Evolutionary conservation across 2,329 filamentous ascomycete species (phyloP), one percentile per base, ranked within the genome.

Genomic region (Diaporthe batatas): DNA sequence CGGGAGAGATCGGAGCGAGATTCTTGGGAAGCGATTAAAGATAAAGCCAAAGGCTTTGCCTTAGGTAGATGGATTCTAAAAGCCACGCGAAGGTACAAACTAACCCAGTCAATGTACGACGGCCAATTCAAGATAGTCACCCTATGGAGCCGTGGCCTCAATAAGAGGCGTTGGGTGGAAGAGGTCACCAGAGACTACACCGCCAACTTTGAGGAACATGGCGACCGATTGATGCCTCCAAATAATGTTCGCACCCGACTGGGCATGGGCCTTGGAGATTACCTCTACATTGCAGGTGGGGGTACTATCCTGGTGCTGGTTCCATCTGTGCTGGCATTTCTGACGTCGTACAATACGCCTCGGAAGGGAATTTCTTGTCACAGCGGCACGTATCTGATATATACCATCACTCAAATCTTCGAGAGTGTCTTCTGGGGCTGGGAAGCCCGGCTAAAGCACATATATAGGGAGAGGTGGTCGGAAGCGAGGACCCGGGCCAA

Each of bases 261-360:
- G 42, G 23, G 21, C 23, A 51, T 69, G 34, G 39, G 49, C 6
- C 8, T 54, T 8, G 49, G 65, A n/a, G 71, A 72, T 21, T 18
- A 47, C 16, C 6, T 57, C 23, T 36, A 64, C 8, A 58, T 58
- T 21, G 11, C 54, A 21, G 21, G 29, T 32, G 71, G 47, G 29
- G 55, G 64, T 42, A 25, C 34, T 18, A 29, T 72, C 10, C 55
- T 72, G 23, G 23, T 72, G 8, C 32, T 72, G 21, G 4, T 39
- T 23, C 71, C 81, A 6, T 80, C 78, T 42, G 54, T 75, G 47
- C 77, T 83, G 44, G 81, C 81, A 2, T 81, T 81, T 68, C 69
- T 82, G 10, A 78, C 78, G 1, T 81, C 79, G 18, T 82, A 79
- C 57, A 79, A 79, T 71, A 79, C 77, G 1, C 78, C 78, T 1